Evolutionary conservation across 2,329 filamentous ascomycete species (phyloP), one percentile per base, ranked within the genome.

Genomic region (Ophiostoma triangulosporum): DNA sequence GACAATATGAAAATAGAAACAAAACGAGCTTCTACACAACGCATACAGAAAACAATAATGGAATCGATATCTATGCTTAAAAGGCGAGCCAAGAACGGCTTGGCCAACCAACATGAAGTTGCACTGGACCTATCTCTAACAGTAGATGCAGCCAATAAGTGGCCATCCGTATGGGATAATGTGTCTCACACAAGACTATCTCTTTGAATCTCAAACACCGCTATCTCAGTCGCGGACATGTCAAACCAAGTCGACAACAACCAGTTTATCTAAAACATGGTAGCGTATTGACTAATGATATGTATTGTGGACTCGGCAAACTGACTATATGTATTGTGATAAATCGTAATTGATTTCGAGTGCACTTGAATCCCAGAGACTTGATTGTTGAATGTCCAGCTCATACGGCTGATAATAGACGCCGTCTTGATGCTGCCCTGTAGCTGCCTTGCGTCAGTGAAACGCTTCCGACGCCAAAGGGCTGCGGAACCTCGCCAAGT

Each of bases 181-280:
- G 24, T 51, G 40, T 52, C 20, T 66, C 64, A 1, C 65, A 65
- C 54, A 66, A 66, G 43, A 62, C 36, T 15, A 43, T 43, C 38
- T 40, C 36, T 43, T 20, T 20, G 38, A 26, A 20, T 43, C 20
- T 43, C 38, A 43, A 43, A 43, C 38, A 43, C 20, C 9, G 12
- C 11, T 43, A 20, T 43, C 20, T 43, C 22, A 43, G 38, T 43
- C 20, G 38, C 24, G 38, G 36, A 17, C 17, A 43, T 43, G 38
- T 24, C 38, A 43, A 43, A 43, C 38, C 20, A 43, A 24, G 38
- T 24, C 38, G 20, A 20, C 24, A 24, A 43, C 38, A 43, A 24
- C 38, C 11, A 43, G 38, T 17, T 17, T 43, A 43, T 43, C 38
- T 43, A 24, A 43, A 43, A 43, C 38, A 43, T 17, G 6, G 20